These are phyloP conservation scores for Acer campestre DNA, from an alignment of 345 rosid genomes.

Conservation along the genomic window DNA sequence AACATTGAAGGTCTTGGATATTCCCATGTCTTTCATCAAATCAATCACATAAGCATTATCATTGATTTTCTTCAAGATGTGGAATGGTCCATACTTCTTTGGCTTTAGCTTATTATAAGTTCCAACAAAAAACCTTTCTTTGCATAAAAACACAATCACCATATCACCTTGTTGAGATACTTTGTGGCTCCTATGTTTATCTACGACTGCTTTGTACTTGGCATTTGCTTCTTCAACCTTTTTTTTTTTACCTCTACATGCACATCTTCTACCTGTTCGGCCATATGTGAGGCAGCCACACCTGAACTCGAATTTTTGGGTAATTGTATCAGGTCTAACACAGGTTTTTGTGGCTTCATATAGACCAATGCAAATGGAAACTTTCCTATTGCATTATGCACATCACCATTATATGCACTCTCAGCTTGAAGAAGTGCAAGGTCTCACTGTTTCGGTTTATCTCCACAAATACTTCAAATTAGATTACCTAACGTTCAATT, in stretches of 20 bases:
- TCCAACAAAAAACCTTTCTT: background rate
- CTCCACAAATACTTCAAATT: background rate
- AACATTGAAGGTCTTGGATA: background rate
- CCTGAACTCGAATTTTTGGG: background rate
- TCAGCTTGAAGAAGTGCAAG: background rate
- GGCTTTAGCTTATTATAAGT: background rate
- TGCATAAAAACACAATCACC: background rate
- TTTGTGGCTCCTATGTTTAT: background rate
- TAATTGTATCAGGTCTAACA: background rate
- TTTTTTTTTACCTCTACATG: too few relatives aligned
- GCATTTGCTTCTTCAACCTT: too few relatives aligned
- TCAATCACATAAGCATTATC: slow-evolving; percentile 10
- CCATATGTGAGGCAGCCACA: background rate
- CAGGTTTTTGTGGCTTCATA: background rate
- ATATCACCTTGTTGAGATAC: background rate
- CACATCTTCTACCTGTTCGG: background rate
- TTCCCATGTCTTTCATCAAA: background rate
- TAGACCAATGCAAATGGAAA: background rate
- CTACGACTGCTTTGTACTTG: too few relatives aligned
- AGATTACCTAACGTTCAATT: background rate
- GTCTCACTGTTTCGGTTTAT: background rate
- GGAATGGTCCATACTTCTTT: background rate
- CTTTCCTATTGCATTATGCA: background rate
- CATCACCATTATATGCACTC: background rate
- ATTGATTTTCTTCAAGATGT: background rate